A percentile compares a stretch with the other conserved stretches of the same genome.
Conservation (phyloP, 768 basidiomycete genomes). For the Agaricus blazei region DNA sequence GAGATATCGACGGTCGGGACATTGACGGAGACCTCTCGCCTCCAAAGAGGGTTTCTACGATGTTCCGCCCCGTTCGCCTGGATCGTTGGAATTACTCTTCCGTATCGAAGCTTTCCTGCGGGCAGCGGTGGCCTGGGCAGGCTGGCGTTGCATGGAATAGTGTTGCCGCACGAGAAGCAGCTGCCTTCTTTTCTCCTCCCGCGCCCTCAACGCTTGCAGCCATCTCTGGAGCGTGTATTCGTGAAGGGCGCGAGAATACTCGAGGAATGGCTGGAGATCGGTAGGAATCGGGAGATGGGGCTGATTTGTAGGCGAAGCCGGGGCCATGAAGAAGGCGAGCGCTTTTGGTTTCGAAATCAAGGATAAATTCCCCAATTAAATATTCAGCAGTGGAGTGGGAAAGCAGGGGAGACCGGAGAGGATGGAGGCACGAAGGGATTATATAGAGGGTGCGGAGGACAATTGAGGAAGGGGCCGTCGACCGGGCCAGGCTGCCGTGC, state of each 20-base stretch:
- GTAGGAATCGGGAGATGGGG: conserved; percentile 13
- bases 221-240: conserved; percentile 64
- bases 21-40: too few relatives aligned
- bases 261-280: conserved; percentile 29
- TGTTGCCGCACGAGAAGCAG: conserved; percentile 22
- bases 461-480: background rate
- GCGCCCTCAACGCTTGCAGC: conserved; percentile 57
- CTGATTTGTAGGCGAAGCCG: background rate
- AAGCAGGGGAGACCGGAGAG: background rate
- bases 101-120: background rate
- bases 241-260: conserved; percentile 62
- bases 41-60: too few relatives aligned
- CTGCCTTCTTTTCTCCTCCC: conserved; percentile 54
- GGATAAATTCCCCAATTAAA: background rate
- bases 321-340: conserved; percentile 10
- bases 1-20: background rate
- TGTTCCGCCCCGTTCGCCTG: too few relatives aligned
- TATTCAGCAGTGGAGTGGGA: background rate
- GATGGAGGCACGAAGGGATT: background rate
- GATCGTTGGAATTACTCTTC: background rate
- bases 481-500: conserved; percentile 20
- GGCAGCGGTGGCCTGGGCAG: background rate
- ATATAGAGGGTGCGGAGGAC: conserved; percentile 4
- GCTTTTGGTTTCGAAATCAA: background rate
- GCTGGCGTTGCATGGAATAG: background rate